These are phyloP conservation scores for Coffea eugenioides DNA, from an alignment of 257 asterid genomes.

Conservation along the genomic window DNA sequence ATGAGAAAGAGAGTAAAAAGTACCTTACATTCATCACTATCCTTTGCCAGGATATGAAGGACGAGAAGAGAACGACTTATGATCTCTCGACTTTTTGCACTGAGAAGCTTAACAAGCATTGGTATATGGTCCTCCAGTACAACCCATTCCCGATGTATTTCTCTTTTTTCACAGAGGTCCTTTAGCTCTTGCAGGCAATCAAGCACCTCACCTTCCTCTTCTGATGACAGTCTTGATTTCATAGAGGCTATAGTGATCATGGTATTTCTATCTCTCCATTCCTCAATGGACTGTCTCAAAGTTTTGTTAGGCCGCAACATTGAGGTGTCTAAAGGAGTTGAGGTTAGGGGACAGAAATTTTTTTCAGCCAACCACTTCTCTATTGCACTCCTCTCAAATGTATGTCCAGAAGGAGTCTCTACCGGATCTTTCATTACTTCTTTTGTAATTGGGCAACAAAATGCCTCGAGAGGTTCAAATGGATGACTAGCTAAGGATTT, in stretches of 20 bases:
- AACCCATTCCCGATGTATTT: conserved; percentile 60
- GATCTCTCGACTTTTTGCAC: conserved; percentile 44
- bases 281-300: conserved; percentile 67
- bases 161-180: conserved; percentile 58
- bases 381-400: conserved; percentile 58
- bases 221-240: conserved; percentile 39
- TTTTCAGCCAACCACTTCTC: conserved; percentile 58
- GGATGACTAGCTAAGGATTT: conserved; percentile 50
- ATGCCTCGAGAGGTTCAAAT: conserved; percentile 53
- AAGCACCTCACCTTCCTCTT: conserved; percentile 44
- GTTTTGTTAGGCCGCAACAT: conserved; percentile 69
- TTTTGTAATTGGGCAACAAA: conserved; percentile 55
- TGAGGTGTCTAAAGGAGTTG: conserved; percentile 35
- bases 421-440: conserved; percentile 70
- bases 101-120: conserved; percentile 43
- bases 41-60: conserved; percentile 54
- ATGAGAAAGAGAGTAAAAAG: background rate
- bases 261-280: conserved; percentile 68
- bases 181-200: conserved; percentile 38
- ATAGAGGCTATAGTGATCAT: conserved; percentile 51
- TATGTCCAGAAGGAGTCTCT: conserved; percentile 63
- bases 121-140: conserved; percentile 61
- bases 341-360: conserved; percentile 49
- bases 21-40: conserved; percentile 62
- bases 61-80: conserved; percentile 45